Evolutionary conservation across 176 grass and related monocot genomes (phyloP).

Genomic region (Sorghum bicolor): DNA sequence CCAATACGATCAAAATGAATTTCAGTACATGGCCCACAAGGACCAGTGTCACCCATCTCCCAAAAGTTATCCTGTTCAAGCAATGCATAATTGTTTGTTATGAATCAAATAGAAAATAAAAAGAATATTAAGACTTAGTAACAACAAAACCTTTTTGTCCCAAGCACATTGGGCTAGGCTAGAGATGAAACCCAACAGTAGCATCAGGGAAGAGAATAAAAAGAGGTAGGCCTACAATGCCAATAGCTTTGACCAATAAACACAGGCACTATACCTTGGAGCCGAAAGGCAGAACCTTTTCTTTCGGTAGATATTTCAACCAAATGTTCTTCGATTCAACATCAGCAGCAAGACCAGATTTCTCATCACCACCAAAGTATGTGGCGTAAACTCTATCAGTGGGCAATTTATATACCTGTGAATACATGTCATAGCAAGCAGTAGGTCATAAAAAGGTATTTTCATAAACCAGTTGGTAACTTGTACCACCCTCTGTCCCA

Average conservation of each 20-base stretch:
- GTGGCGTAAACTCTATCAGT: slow-evolving; percentile 87
- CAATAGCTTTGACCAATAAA: background rate
- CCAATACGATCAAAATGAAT: slow-evolving; percentile 94
- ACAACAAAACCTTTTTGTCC: background rate
- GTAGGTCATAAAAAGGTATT: background rate
- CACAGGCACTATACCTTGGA: slow-evolving; percentile 64
- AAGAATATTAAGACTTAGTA: background rate
- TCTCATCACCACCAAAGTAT: slow-evolving; percentile 93
- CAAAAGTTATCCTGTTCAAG: slow-evolving; percentile 84
- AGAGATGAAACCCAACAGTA: background rate
- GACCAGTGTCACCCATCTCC: slow-evolving; percentile 96
- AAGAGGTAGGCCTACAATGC: background rate
- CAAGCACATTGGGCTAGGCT: background rate
- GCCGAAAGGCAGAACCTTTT: slow-evolving; percentile 78
- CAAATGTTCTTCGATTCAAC: slow-evolving; percentile 64
- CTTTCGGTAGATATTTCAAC: slow-evolving; percentile 68
- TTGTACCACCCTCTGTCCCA: background rate
- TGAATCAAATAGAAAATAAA: slow-evolving; percentile 1
- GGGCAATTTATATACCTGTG: slow-evolving; percentile 86
- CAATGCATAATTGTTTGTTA: background rate
- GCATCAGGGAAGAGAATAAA: background rate
- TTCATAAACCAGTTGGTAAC: background rate
- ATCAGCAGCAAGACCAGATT: slow-evolving; percentile 58
- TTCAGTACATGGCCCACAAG: slow-evolving; percentile 93
- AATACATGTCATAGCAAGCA: slow-evolving; percentile 30